These are phyloP conservation scores for Oryza meyeriana DNA, from an alignment of 176 grass and related monocot species.

Conservation along the genomic window DNA sequence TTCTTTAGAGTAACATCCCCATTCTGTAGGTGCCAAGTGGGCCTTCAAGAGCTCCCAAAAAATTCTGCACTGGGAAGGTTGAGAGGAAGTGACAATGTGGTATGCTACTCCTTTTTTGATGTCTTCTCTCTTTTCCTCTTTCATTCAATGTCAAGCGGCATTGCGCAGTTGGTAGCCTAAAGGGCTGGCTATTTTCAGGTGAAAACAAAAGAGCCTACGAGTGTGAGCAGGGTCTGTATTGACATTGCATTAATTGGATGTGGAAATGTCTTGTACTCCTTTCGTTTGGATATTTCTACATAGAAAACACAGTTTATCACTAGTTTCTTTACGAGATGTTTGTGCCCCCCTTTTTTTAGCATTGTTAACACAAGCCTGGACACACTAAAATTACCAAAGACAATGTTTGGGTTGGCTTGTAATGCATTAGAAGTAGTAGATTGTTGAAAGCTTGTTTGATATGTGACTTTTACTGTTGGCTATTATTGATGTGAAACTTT, in stretches of 20 bases:
- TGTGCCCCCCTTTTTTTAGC: not conserved
- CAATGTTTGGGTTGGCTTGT: not conserved
- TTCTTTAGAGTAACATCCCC: not conserved
- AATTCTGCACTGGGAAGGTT: constrained; percentile 82
- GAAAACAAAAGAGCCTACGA: not conserved
- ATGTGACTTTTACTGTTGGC: not conserved
- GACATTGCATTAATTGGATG: not conserved
- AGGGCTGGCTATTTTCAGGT: constrained; percentile 4
- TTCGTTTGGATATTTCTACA: not conserved
- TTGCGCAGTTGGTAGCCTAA: not conserved
- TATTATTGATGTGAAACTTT: not conserved
- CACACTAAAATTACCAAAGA: not conserved
- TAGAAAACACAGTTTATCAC: not conserved
- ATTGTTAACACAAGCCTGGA: not conserved
- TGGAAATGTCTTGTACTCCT: not conserved
- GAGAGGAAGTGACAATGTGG: constrained; percentile 97
- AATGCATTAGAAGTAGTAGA: not conserved
- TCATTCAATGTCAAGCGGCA: not conserved
- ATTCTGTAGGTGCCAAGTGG: constrained; percentile 76
- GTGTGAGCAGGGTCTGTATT: not conserved
- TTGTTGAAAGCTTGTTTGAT: not conserved
- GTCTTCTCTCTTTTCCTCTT: not conserved
- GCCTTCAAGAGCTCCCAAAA: constrained; percentile 81
- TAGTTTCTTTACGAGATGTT: not conserved
- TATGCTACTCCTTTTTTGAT: constrained; percentile 30